Evolutionary conservation across 1,139 yeast species (phyloP), one percentile per base, ranked within the genome.

Genomic region (Zygosaccharomyces pseudobailii): DNA sequence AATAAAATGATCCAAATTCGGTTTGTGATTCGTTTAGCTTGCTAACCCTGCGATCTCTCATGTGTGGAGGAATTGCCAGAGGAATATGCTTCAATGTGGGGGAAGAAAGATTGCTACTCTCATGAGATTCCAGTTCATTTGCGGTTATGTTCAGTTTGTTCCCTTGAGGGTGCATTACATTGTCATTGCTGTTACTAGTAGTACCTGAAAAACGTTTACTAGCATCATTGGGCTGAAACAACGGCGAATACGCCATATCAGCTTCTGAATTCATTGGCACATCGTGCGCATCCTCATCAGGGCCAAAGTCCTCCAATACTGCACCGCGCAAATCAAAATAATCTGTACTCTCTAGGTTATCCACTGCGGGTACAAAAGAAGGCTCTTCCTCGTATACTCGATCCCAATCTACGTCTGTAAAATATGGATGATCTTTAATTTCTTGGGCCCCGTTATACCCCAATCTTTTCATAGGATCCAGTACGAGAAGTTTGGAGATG

Each of bases 251-350:
- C 13, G 43, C 46, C 5, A 30, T 36, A 19, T 47, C 46, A 17
- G 45, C 42, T 13, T 33, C 34, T 25, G 36, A 47, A 23, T 51
- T 56, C 4, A 49, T 54, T 9, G 46, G 35, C 6, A 45, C 45
- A 35, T 65, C 70, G 28, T 71, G 74, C 20, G 71, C 73, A 33
- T 69, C 77, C 17, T 69, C 72, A 48, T 80, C 86, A 36, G 69
- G 67, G 0, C 85, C 84, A 47, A 87, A 82, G 49, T 77, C 80
- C 4, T 76, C 73, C 51, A 84, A 66, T 10, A 75, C 79, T 0
- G 97, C 97, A 5, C 99, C 99, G 56, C 99, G 78, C 7, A 78
- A 61, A 59, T 94, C 98, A 67, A 92, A 94, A 62, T 92, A 92
- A 49, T 89, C 96, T 0, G 97, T 90, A 47, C 84, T 82, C 59